Percentiles rank a stretch among this genome's conserved stretches.
phyloP scores from a whole-genome alignment of 1,139 yeast genomes.

The Saccharomyces hybrid region DNA sequence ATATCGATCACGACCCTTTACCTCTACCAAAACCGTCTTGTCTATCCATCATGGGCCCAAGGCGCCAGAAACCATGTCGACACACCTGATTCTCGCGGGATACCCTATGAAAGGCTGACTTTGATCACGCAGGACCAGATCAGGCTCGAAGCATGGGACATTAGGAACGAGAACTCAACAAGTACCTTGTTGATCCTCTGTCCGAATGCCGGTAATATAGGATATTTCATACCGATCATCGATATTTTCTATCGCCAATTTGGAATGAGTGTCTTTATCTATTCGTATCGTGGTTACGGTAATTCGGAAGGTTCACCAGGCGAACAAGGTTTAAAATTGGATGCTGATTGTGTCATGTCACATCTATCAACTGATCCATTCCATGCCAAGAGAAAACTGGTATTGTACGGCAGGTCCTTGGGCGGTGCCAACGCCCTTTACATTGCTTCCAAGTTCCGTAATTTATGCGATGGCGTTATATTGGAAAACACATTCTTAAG shows the following conservation, averaged over 20 bases:
- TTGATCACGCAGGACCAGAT: conserved; percentile 64
- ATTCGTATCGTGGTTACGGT: conserved; percentile 92
- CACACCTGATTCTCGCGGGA: conserved; percentile 63
- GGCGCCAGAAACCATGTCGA: conserved; percentile 70
- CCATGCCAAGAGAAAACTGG: conserved; percentile 42
- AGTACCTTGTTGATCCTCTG: conserved; percentile 69
- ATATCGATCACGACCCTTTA: conserved; percentile 51
- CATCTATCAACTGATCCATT: conserved; percentile 48
- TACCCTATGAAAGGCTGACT: conserved; percentile 58
- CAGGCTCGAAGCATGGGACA: conserved; percentile 44
- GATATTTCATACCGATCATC: conserved; percentile 82
- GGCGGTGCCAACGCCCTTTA: conserved; percentile 95
- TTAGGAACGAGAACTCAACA: conserved; percentile 35
- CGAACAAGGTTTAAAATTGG: conserved; percentile 74
- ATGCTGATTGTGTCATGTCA: conserved; percentile 66
- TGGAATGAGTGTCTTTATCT: conserved; percentile 72
- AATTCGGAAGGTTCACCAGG: conserved; percentile 68
- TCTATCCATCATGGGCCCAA: conserved; percentile 78
- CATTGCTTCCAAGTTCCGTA: conserved; percentile 53
- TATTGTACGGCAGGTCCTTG: conserved; percentile 80
- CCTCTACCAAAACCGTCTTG: conserved; percentile 56
- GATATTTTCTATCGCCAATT: conserved; percentile 56
- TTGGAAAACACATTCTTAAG: conserved; percentile 83
- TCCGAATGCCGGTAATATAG: conserved; percentile 97
- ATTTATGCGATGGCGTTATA: conserved; percentile 51